Evolutionary conservation across 805 yeast species (phyloP).

Genomic region (Saturnispora kantuleensis): DNA sequence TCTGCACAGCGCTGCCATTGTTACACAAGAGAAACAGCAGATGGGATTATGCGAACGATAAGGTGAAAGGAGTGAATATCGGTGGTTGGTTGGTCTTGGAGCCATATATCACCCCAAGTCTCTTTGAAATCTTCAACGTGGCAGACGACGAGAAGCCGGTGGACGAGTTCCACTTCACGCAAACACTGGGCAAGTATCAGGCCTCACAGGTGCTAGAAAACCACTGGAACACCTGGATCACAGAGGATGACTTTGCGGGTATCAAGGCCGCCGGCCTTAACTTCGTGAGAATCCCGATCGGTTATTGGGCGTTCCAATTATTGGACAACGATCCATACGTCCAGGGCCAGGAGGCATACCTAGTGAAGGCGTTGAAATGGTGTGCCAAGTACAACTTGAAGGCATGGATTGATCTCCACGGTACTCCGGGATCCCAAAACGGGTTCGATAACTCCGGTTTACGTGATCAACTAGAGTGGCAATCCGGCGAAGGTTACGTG

Average conservation of each 20-base stretch:
- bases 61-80: conserved; percentile 56
- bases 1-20: conserved; percentile 18
- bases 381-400: conserved; percentile 47
- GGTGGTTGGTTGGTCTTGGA: conserved; percentile 92
- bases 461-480: conserved; percentile 52
- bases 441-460: conserved; percentile 79
- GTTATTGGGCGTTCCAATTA: conserved; percentile 67
- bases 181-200: conserved; percentile 49
- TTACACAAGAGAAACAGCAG: conserved; percentile 24
- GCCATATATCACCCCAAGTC: conserved; percentile 75
- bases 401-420: conserved; percentile 71
- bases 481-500: conserved; percentile 33
- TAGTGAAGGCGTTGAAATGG: conserved; percentile 63
- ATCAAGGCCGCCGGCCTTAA: conserved; percentile 59
- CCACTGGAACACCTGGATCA: conserved; percentile 77
- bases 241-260: conserved; percentile 56
- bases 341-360: conserved; percentile 52
- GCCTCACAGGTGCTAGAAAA: conserved; percentile 41
- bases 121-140: conserved; percentile 45
- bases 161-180: conserved; percentile 70
- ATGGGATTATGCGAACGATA: conserved; percentile 25
- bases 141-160: conserved; percentile 45
- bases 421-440: conserved; percentile 78
- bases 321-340: conserved; percentile 51
- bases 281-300: conserved; percentile 68